Conservation (phyloP, 495 filamentous ascomycete genomes). For the Durotheca rogersii region DNA sequence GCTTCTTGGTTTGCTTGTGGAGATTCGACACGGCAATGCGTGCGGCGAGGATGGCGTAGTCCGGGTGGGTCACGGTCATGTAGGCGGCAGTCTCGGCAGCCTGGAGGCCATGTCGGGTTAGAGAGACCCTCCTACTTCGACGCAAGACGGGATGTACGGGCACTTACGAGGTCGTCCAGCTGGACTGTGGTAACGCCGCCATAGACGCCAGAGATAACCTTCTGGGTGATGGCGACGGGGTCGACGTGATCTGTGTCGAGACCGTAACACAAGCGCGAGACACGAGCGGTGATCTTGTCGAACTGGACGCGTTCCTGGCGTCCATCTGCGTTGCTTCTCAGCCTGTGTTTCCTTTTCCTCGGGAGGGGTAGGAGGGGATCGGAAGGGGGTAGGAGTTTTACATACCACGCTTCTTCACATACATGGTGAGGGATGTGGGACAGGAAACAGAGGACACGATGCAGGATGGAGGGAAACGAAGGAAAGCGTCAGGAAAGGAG, state of each 20-base stretch:
- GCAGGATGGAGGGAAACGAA: neutral
- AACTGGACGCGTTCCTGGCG: conserved; percentile 99
- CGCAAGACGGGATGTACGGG: neutral
- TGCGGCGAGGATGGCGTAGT: conserved; percentile 97
- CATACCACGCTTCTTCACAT: conserved; percentile 61
- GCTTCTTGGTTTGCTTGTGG: conserved; percentile 99
- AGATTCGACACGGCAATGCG: conserved; percentile 99
- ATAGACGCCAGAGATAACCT: conserved; percentile 99
- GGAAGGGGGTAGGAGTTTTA: too few relatives aligned
- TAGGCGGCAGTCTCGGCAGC: conserved; percentile 98
- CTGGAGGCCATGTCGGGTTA: conserved; percentile 46
- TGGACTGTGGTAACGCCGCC: conserved; percentile 95
- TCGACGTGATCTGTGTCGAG: conserved; percentile 96
- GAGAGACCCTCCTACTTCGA: neutral
- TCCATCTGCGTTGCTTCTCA: conserved; percentile 67
- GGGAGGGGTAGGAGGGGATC: neutral
- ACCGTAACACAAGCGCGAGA: conserved; percentile 95
- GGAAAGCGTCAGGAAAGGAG: neutral
- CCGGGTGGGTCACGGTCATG: conserved; percentile 98
- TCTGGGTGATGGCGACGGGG: conserved; percentile 96
- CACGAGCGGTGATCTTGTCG: conserved; percentile 99
- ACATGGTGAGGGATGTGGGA: conserved; percentile 46
- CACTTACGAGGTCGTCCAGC: conserved; percentile 89
- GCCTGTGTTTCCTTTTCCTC: neutral
- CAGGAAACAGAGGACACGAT: conserved; percentile 13